Conservation (phyloP, 805 yeast species). For the Saturnispora besseyi region DNA sequence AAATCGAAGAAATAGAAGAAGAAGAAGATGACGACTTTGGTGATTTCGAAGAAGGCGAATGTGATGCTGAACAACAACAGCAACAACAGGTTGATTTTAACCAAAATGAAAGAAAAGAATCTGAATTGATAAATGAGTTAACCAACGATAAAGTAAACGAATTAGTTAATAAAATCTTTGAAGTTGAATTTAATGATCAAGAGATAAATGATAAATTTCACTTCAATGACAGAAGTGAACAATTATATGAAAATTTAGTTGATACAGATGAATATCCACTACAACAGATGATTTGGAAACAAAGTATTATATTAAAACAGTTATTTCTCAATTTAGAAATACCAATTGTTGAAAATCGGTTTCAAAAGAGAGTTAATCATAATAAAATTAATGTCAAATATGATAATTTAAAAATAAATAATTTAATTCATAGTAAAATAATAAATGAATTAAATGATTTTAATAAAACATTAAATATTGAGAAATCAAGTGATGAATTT, state of each 20-base stretch:
- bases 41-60: constrained; percentile 19
- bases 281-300: constrained; percentile 61
- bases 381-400: constrained; percentile 9
- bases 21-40: constrained; percentile 19
- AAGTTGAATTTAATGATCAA: not conserved
- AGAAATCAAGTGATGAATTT: constrained; percentile 21
- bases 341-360: constrained; percentile 58
- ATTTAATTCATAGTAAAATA: constrained; percentile 8
- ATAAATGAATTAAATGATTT: constrained; percentile 28
- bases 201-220: constrained; percentile 1
- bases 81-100: not conserved
- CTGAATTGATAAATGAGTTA: constrained; percentile 8
- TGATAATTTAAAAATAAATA: not conserved
- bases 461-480: constrained; percentile 11
- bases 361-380: constrained; percentile 9
- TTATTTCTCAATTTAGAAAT: constrained; percentile 58
- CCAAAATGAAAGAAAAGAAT: not conserved
- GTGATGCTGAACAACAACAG: constrained; percentile 11
- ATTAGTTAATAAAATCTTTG: constrained; percentile 12
- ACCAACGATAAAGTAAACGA: constrained; percentile 5
- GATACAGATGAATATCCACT: constrained; percentile 33
- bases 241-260: constrained; percentile 18
- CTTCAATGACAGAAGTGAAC: constrained; percentile 20
- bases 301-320: constrained; percentile 54
- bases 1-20: constrained; percentile 6